Percentiles rank a stretch among this genome's conserved stretches.
Conservation (phyloP, 2,329 filamentous ascomycete species). For the Helotiales sp. region DNA sequence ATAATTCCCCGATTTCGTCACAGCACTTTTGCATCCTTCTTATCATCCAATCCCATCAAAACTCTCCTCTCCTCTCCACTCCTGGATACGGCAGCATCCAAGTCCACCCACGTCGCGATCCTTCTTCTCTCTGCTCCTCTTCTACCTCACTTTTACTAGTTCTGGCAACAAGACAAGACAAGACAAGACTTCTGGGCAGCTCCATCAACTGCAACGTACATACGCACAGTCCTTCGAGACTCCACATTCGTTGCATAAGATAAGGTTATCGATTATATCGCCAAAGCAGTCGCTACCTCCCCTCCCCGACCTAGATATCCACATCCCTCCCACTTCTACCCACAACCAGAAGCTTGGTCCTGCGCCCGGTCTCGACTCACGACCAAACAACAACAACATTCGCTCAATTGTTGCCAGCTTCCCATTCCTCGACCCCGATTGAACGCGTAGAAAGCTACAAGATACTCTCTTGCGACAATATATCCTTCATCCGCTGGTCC, state of each 20-base stretch:
- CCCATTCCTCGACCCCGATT: background rate
- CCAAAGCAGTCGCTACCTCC: constrained; percentile 13
- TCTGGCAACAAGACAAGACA: too few species aligned
- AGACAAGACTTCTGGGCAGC: background rate
- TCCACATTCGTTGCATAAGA: constrained; percentile 16
- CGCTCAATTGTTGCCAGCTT: constrained; percentile 13
- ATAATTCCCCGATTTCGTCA: constrained; percentile 3
- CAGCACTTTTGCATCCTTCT: constrained; percentile 4
- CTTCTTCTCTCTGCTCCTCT: background rate
- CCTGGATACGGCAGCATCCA: background rate
- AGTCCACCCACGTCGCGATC: background rate
- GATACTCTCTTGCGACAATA: background rate
- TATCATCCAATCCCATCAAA: background rate
- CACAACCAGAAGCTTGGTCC: constrained; percentile 8
- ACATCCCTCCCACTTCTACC: background rate
- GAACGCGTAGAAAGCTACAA: constrained; percentile 11
- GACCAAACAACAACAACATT: constrained; percentile 8
- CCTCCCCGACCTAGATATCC: too few species aligned
- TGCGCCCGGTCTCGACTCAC: background rate
- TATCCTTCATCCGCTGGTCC: constrained; percentile 16
- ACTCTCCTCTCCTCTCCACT: background rate
- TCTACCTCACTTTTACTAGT: constrained; percentile 18
- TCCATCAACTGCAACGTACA: background rate
- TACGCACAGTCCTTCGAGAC: constrained; percentile 9
- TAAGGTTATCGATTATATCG: background rate